Conservation (phyloP, 2,329 filamentous ascomycete genomes). For the Phaeomoniella chlamydospora region DNA sequence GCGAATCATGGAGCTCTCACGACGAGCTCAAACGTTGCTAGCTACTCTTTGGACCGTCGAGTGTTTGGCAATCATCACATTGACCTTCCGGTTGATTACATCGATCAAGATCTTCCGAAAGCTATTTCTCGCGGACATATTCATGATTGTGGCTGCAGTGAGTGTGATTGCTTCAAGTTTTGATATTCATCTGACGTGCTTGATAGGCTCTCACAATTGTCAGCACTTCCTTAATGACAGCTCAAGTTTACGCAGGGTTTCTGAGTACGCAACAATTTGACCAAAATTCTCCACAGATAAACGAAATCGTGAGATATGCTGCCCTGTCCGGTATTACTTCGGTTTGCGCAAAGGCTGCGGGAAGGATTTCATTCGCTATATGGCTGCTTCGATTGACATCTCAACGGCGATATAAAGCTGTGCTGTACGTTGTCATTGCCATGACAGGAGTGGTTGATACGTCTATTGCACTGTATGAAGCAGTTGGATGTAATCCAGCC, state of each 20-base stretch:
- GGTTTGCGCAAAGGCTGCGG: not conserved
- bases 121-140: not conserved
- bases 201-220: too few species aligned
- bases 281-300: too few species aligned
- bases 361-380: not conserved
- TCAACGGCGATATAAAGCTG: not conserved
- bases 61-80: not conserved
- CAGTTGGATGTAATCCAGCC: not conserved
- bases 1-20: too few species aligned
- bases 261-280: too few species aligned
- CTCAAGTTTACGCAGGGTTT: not conserved
- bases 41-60: not conserved
- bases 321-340: not conserved
- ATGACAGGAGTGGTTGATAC: not conserved
- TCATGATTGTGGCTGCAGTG: not conserved
- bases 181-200: too few species aligned
- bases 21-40: not conserved
- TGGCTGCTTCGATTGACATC: not conserved
- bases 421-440: not conserved
- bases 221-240: not conserved
- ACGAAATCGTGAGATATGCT: not conserved
- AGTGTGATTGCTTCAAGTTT: too few species aligned
- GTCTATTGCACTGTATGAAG: not conserved
- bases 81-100: not conserved
- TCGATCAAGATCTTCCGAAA: not conserved